These are phyloP conservation scores for Fusarium sp. DNA, from an alignment of 2,329 filamentous ascomycete species.

Conservation along the genomic window DNA sequence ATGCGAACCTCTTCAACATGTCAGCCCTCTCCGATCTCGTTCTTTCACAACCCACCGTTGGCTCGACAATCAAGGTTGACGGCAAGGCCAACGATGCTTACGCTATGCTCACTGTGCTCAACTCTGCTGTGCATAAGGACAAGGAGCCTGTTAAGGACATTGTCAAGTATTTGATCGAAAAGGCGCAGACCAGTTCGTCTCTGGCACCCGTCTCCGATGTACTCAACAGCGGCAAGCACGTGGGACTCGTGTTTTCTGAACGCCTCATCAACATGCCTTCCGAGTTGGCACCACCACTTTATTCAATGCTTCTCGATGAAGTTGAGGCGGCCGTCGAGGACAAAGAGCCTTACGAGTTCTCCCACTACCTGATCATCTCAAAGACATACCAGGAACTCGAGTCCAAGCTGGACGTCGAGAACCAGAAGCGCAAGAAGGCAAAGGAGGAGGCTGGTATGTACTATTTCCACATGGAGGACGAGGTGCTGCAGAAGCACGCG, in stretches of 20 bases:
- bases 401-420: conserved; percentile 77
- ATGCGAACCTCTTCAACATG: conserved; percentile 85
- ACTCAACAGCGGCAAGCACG: conserved; percentile 63
- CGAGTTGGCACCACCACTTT: conserved; percentile 92
- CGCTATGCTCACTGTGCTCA: conserved; percentile 89
- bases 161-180: conserved; percentile 72
- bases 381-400: conserved; percentile 92
- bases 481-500: conserved; percentile 82
- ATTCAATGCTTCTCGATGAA: conserved; percentile 92
- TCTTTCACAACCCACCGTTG: conserved; percentile 84
- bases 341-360: conserved; percentile 90
- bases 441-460: conserved; percentile 71
- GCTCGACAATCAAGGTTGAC: conserved; percentile 97
- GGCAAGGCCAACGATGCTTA: conserved; percentile 92
- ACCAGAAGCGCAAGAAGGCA: conserved; percentile 69
- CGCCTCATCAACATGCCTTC: conserved; percentile 96
- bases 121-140: conserved; percentile 79
- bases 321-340: conserved; percentile 88
- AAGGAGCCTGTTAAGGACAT: conserved; percentile 77
- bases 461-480: conserved; percentile 97
- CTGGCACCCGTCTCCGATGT: conserved; percentile 67
- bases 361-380: conserved; percentile 90
- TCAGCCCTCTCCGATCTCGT: conserved; percentile 88
- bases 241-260: conserved; percentile 91
- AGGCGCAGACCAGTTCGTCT: conserved; percentile 61